Evolutionary conservation across 2,329 filamentous ascomycete genomes (phyloP).

Genomic region (Ophiostoma populinum): DNA sequence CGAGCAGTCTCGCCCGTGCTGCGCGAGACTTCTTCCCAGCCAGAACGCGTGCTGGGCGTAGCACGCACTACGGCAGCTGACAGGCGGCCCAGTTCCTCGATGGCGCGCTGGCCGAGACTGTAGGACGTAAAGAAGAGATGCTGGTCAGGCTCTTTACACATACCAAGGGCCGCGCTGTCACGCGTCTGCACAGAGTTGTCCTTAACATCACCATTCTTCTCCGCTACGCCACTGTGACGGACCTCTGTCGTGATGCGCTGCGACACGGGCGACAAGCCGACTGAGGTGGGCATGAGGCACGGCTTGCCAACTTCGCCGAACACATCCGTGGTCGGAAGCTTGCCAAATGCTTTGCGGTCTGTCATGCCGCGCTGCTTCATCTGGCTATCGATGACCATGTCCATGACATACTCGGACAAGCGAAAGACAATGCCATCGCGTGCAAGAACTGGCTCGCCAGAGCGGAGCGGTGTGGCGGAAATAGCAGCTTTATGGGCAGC

Average conservation of each 20-base stretch:
- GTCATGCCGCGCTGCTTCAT: slow-evolving; percentile 16
- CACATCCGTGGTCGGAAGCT: slow-evolving; percentile 16
- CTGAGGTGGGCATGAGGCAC: slow-evolving; percentile 18
- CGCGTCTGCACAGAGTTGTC: not conserved
- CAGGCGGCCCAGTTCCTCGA: slow-evolving; percentile 12
- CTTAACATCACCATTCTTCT: not conserved
- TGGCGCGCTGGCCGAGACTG: slow-evolving; percentile 22
- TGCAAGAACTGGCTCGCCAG: not conserved
- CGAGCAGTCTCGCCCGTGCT: slow-evolving; percentile 1
- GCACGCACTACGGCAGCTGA: slow-evolving; percentile 5
- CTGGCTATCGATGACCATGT: slow-evolving; percentile 20
- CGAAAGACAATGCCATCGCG: slow-evolving; percentile 8
- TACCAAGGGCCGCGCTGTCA: slow-evolving; percentile 3
- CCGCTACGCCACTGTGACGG: not conserved
- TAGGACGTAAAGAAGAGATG: slow-evolving; percentile 37
- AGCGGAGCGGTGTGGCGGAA: slow-evolving; percentile 6
- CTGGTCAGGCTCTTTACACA: slow-evolving; percentile 26
- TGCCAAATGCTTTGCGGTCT: slow-evolving; percentile 28
- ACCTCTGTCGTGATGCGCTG: not conserved
- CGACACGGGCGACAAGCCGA: not conserved
- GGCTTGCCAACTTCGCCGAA: slow-evolving; percentile 27
- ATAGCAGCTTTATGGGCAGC: slow-evolving; percentile 6
- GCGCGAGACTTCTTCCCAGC: slow-evolving; percentile 2
- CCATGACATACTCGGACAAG: slow-evolving; percentile 25
- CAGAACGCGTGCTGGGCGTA: not conserved